Conservation (phyloP, 2,329 filamentous ascomycete species). For the Venturia aucupariae region DNA sequence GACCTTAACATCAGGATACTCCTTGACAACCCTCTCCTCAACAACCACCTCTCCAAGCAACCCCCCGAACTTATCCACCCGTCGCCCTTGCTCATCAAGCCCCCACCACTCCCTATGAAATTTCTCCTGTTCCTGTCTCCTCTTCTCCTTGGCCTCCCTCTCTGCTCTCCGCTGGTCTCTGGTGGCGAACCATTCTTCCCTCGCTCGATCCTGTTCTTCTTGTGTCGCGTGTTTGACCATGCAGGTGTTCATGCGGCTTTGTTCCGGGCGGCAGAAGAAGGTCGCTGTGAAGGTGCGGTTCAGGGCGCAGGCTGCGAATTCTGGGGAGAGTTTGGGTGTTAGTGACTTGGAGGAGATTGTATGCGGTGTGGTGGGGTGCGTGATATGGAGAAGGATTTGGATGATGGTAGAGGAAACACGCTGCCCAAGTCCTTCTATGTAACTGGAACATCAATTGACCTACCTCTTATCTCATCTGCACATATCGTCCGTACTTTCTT, state of each 20-base stretch:
- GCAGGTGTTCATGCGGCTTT: conserved; percentile 84
- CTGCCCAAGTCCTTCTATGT: neutral
- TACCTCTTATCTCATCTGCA: conserved; percentile 46
- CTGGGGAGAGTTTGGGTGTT: conserved; percentile 35
- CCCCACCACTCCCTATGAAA: conserved; percentile 45
- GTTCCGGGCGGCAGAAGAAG: conserved; percentile 72
- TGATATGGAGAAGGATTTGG: neutral
- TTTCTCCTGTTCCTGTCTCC: conserved; percentile 34
- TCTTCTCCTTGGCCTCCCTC: conserved; percentile 47
- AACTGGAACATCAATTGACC: conserved; percentile 4
- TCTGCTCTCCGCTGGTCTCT: conserved; percentile 61
- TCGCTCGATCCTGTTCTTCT: conserved; percentile 74
- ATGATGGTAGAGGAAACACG: neutral
- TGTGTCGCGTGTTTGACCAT: conserved; percentile 83
- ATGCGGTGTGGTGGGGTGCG: neutral
- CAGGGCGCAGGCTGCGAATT: conserved; percentile 83
- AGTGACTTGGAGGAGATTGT: neutral
- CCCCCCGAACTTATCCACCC: conserved; percentile 13
- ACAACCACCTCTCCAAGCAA: neutral
- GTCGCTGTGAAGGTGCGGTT: conserved; percentile 80
- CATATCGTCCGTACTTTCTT: conserved; percentile 69
- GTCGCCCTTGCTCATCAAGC: conserved; percentile 30
- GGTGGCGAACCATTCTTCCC: conserved; percentile 86
- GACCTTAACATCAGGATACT: neutral
- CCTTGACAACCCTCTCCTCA: neutral